Base-by-base conservation (phyloP, 2,329 filamentous ascomycete genomes). In the Trichoderma atrobrunneum region DNA sequence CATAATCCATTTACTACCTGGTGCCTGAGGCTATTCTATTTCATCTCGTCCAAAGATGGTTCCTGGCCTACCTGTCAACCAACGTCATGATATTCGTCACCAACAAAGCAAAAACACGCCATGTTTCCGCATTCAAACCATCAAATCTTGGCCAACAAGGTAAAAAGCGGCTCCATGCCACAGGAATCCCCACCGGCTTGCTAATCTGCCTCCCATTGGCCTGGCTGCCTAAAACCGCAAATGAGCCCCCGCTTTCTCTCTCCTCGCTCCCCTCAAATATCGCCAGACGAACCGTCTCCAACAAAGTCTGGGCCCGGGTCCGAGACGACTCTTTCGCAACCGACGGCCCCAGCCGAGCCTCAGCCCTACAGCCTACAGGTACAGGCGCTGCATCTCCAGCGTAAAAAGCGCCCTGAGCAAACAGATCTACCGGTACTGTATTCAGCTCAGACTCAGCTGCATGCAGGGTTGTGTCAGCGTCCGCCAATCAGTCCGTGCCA, bases 401-500 rank as follows among this genome's bases (percentile, higher is more conserved):
- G 65, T 12, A 32, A 28, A 54, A 16, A 11, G 28, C 66, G 51
- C 32, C 66, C 26, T 21, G 39, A 61, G 36, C 34, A 69, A 11
- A 39, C 36, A 16, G 21, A 34, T 56, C 64, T 43, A 36, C n/a
- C n/a, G n/a, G n/a, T n/a, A n/a, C 34, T 36, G 34, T 36, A 43
- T 43, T n/a, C 39, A 43, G 30, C n/a, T 26, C 64, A 59, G 64
- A 21, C n/a, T 26, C 64, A 59, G 64, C 51, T 56, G 51, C 64
- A 59, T 69, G 66, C 66, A 69, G 66, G 66, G 66, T 60, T 24
- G 65, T 16, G 64, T 59, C 64, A 39, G 64, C 65, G 11, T 16
- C 65, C 56, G 66, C 66, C 66, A 69, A 69, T 69, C 66, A 69
- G 66, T 61, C 66, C 14, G 32, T 32, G 36, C 56, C 56, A 48